These are phyloP conservation scores for Sugiyamaella xylanicola DNA, from an alignment of 1,139 yeast species.

Conservation along the genomic window DNA sequence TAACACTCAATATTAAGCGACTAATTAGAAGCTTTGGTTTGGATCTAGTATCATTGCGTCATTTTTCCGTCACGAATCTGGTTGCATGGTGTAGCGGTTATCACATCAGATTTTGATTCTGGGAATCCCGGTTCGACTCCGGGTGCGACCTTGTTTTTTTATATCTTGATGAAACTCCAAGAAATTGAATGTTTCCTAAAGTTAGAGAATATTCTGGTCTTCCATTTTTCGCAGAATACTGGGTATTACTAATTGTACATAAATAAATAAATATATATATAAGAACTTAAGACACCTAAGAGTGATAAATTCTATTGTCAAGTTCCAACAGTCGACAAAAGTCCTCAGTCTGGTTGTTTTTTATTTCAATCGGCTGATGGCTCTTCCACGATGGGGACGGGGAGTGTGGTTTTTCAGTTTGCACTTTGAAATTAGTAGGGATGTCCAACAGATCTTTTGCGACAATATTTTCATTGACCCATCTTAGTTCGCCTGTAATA, in stretches of 20 bases:
- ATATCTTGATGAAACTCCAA: no score
- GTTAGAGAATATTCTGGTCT: no score
- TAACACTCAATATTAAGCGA: background rate
- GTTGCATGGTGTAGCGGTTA: slow-evolving; percentile 19
- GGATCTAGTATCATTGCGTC: no score
- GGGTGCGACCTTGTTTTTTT: slow-evolving; percentile 16
- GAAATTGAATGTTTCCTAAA: no score
- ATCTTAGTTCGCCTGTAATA: slow-evolving; percentile 31
- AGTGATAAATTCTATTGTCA: slow-evolving; percentile 21
- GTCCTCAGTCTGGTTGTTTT: slow-evolving; percentile 35
- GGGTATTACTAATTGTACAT: background rate
- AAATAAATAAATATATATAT: no score
- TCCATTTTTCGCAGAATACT: background rate
- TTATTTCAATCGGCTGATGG: slow-evolving; percentile 25
- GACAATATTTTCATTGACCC: slow-evolving; percentile 40
- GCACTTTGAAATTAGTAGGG: slow-evolving; percentile 27
- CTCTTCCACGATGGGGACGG: slow-evolving; percentile 14
- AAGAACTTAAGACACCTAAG: background rate
- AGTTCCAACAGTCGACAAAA: slow-evolving; percentile 30
- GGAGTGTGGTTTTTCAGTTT: slow-evolving; percentile 13
- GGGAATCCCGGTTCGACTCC: slow-evolving; percentile 20
- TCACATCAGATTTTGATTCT: slow-evolving; percentile 19
- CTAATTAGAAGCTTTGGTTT: background rate
- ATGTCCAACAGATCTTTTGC: slow-evolving; percentile 24
- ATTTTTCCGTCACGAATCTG: background rate